A percentile compares a stretch with the other conserved stretches of the same genome.
Evolutionary conservation across 306 rosid species (phyloP).

Genomic region (Quercus suber): DNA sequence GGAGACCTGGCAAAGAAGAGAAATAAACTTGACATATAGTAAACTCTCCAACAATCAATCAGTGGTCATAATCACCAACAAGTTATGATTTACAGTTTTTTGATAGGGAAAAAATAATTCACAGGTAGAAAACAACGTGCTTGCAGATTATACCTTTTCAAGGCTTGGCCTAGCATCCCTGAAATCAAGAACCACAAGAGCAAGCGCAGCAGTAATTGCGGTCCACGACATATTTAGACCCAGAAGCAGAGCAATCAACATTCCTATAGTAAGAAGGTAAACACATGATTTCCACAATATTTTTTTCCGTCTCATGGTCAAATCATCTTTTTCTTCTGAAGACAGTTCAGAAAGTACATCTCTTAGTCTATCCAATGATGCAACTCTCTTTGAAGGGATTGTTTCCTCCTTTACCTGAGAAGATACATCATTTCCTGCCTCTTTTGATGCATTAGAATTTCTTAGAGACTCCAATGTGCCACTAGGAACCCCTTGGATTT

Average conservation of each 20-base stretch:
- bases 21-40: constrained; percentile 4
- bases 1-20: constrained; percentile 58
- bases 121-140: neutral
- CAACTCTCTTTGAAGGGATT: too few species aligned
- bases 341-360: too few species aligned
- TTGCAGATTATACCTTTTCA: constrained; percentile 62
- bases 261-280: constrained; percentile 66
- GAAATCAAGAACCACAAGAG: constrained; percentile 88
- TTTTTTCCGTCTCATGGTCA: constrained; percentile 39
- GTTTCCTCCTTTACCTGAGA: too few species aligned
- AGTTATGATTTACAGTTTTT: neutral
- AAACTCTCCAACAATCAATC: neutral
- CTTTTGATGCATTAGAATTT: constrained; percentile 27
- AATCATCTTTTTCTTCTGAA: constrained; percentile 28
- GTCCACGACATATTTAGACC: constrained; percentile 92
- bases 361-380: neutral
- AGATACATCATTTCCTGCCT: too few species aligned
- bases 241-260: constrained; percentile 70
- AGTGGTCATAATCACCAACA: neutral
- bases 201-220: constrained; percentile 78
- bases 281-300: constrained; percentile 64
- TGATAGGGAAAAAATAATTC: neutral
- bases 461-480: constrained; percentile 28
- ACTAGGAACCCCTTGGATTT: constrained; percentile 37
- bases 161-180: constrained; percentile 41